Percentiles rank a stretch among this genome's conserved stretches.
Conservation (phyloP, 495 filamentous ascomycete genomes). For the Penicillium psychrofluorescens region DNA sequence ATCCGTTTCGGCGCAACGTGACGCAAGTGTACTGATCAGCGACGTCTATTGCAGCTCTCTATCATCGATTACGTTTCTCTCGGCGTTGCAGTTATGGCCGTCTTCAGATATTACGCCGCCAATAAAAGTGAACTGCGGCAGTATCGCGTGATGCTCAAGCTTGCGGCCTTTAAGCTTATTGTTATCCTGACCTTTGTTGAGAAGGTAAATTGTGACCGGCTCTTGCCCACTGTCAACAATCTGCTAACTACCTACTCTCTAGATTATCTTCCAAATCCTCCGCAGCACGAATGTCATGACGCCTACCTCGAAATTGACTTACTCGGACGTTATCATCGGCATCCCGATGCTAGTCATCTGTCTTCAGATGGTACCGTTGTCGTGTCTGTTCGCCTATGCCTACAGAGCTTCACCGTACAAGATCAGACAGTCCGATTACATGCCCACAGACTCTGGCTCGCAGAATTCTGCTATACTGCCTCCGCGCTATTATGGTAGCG, state of each 20-base stretch:
- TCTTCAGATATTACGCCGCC: slow-evolving; percentile 8
- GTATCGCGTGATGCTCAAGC: slow-evolving; percentile 6
- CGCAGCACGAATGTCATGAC: slow-evolving; percentile 3
- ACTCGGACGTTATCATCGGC: slow-evolving; percentile 14
- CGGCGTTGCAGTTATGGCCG: slow-evolving; percentile 11
- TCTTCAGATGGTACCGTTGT: slow-evolving; percentile 14
- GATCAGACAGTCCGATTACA: not conserved
- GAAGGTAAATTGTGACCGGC: not conserved
- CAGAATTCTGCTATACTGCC: too few relatives aligned
- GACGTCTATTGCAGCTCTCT: too few relatives aligned
- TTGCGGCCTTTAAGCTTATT: slow-evolving; percentile 13
- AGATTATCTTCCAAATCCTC: slow-evolving; percentile 4
- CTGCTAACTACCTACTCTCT: slow-evolving; percentile 6
- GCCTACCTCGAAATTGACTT: slow-evolving; percentile 6
- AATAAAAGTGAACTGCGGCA: slow-evolving; percentile 2
- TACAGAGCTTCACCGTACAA: slow-evolving; percentile 12
- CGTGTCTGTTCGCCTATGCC: slow-evolving; percentile 11
- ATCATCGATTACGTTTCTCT: not conserved
- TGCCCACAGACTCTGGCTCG: too few relatives aligned
- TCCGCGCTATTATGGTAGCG: too few relatives aligned
- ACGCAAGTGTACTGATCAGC: too few relatives aligned
- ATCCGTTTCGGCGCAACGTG: not conserved
- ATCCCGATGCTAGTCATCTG: slow-evolving; percentile 13
- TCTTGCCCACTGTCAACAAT: not conserved
- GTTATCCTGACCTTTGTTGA: slow-evolving; percentile 9